Evolutionary conservation across 495 filamentous ascomycete species (phyloP), one percentile per base, ranked within the genome.

Genomic region (Aspergillus mulundensis): DNA sequence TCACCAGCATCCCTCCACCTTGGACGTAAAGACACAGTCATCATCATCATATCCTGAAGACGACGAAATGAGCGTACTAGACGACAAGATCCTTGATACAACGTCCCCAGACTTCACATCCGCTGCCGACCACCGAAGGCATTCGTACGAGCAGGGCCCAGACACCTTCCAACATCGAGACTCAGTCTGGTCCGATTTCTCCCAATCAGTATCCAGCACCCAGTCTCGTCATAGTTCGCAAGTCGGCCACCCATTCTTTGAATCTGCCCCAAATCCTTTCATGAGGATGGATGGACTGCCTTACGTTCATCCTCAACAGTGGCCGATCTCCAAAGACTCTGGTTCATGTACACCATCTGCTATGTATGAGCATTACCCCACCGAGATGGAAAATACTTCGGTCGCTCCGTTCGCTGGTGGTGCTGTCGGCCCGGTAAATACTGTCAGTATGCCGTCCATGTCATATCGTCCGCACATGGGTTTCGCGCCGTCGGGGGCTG

Each of bases 51-150:
- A 77, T 75, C 81, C 86, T 58, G 88, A 91, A 59, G 89, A 92
- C 56, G 89, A 93, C 72, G 87, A 90, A 65, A 81, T 83, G 70
- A 87, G 82, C 68, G 87, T 91, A 70, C 76, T 95, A 60, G 90
- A 95, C 73, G 88, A 93, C 42, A 86, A 88, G 75, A 92, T 92
- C 66, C 81, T 93, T 58, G 89, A 91, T 69, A 60, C 81, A 78
- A 66, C 82, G 15, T 82, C 84, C 32, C 75, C 90, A 61, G 85
- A 88, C 60, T 82, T 90, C 72, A 58, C 63, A 42, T 79, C 83
- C 59, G 80, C 85, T 73, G 78, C 76, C 65, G 72, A 78, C 60
- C 74, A 71, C 74, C 81, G 87, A 66, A 80, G 85, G 67, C 80
- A 87, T 56, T 87, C 88, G 49, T 89, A 91, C 71, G 85, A 85